Percentiles rank a stretch among this genome's conserved stretches.
phyloP scores from a whole-genome alignment of 2,329 filamentous ascomycete species.

The Neopestalotiopsis sp. region DNA sequence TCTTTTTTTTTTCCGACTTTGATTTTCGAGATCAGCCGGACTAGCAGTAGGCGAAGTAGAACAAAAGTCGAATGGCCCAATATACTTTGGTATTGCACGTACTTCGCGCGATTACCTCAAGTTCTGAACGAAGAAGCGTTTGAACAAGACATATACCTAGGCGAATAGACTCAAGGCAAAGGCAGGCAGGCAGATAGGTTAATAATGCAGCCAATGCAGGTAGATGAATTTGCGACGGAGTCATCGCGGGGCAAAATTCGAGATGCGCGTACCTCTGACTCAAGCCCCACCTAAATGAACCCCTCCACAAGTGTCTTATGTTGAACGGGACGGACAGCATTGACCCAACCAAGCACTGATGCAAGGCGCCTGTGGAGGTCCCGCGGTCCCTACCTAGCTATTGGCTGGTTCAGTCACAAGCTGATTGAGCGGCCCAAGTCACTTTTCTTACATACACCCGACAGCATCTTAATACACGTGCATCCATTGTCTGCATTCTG shows the following conservation, averaged over 20 bases:
- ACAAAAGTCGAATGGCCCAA: background rate
- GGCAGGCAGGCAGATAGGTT: too few relatives aligned
- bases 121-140: background rate
- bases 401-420: too few relatives aligned
- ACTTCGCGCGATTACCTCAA: background rate
- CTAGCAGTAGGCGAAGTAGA: background rate
- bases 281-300: slow-evolving; percentile 19
- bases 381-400: too few relatives aligned
- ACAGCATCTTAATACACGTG: too few relatives aligned
- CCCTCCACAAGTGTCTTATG: background rate
- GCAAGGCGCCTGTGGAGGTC: too few relatives aligned
- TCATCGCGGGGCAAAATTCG: slow-evolving; percentile 22
- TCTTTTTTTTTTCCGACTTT: slow-evolving; percentile 15
- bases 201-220: background rate
- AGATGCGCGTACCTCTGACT: slow-evolving; percentile 19
- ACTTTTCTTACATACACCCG: too few relatives aligned
- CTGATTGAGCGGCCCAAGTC: too few relatives aligned
- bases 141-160: background rate
- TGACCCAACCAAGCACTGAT: too few relatives aligned
- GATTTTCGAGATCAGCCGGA: background rate
- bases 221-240: slow-evolving; percentile 14
- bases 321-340: too few relatives aligned
- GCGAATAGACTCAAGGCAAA: background rate
- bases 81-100: background rate
- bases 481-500: too few relatives aligned